A percentile compares a stretch with the other conserved stretches of the same genome.
These are phyloP conservation scores for Diutina pseudorugosa DNA, from an alignment of 1,139 yeast species.

Conservation along the genomic window DNA sequence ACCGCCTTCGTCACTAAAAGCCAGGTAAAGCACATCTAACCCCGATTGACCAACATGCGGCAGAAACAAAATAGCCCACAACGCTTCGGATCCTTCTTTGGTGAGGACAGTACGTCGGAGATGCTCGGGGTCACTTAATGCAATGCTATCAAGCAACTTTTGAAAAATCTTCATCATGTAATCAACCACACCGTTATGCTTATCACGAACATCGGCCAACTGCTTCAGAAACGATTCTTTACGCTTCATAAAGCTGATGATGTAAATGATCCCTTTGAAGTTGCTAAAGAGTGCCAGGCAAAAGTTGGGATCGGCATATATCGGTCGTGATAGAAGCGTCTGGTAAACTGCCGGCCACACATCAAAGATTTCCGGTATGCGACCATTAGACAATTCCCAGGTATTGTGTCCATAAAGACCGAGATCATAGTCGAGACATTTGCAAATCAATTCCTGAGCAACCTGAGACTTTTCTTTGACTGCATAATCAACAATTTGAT, in stretches of 20 bases:
- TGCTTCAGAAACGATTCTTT: constrained; percentile 9
- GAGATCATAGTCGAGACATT: background rate
- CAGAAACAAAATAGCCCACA: constrained; percentile 61
- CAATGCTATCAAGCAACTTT: constrained; percentile 20
- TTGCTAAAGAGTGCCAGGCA: constrained; percentile 24
- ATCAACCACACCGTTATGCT: constrained; percentile 22
- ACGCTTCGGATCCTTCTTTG: constrained; percentile 20
- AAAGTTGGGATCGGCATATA: constrained; percentile 24
- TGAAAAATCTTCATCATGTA: constrained; percentile 14
- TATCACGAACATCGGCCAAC: constrained; percentile 14
- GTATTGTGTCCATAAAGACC: background rate
- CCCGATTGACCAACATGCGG: constrained; percentile 56
- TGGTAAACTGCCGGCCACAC: background rate
- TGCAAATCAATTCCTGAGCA: background rate
- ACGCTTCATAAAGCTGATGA: constrained; percentile 13
- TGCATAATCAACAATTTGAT: background rate
- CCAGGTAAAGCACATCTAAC: constrained; percentile 60
- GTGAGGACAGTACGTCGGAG: constrained; percentile 11
- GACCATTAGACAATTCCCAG: background rate
- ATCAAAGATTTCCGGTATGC: background rate
- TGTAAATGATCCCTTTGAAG: constrained; percentile 29
- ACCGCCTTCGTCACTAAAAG: constrained; percentile 34
- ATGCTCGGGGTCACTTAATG: constrained; percentile 29
- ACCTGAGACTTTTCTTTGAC: background rate
- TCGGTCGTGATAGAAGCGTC: background rate